Percentiles rank a stretch among this genome's conserved stretches.
These are phyloP conservation scores for Lachancea thermotolerans DNA, from an alignment of 805 yeast species.

Conservation along the genomic window DNA sequence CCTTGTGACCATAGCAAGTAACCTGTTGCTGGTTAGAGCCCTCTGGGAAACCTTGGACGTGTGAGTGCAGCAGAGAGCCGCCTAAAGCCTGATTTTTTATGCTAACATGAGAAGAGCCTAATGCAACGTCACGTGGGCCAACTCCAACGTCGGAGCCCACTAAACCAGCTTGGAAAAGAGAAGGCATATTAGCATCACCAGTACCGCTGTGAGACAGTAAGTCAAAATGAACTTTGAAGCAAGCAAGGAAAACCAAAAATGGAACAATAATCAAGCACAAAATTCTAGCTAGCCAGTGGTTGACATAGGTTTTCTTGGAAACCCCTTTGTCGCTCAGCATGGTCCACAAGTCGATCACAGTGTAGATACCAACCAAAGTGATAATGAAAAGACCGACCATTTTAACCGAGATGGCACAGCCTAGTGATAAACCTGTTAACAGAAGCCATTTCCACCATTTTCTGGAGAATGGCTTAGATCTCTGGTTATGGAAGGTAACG, in stretches of 20 bases:
- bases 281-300: conserved; percentile 64
- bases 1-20: conserved; percentile 87
- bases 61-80: conserved; percentile 82
- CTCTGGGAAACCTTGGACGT: conserved; percentile 75
- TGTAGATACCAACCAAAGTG: conserved; percentile 80
- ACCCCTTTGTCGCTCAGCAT: conserved; percentile 64
- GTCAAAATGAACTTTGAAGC: conserved; percentile 72
- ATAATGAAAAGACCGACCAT: conserved; percentile 96
- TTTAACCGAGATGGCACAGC: conserved; percentile 87
- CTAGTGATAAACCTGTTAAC: conserved; percentile 77
- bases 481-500: conserved; percentile 45
- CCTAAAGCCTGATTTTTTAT: conserved; percentile 62
- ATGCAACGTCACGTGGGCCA: conserved; percentile 66
- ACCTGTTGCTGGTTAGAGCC: conserved; percentile 94
- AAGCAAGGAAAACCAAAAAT: conserved; percentile 49
- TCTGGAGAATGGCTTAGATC: conserved; percentile 48
- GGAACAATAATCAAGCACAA: conserved; percentile 62
- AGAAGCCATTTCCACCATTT: conserved; percentile 95
- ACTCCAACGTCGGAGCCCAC: conserved; percentile 54
- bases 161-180: conserved; percentile 74
- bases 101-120: conserved; percentile 47
- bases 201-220: conserved; percentile 67
- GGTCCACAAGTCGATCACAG: conserved; percentile 81
- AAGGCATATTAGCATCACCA: conserved; percentile 76
- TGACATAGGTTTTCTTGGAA: conserved; percentile 42